Evolutionary conservation across 2,329 filamentous ascomycete species (phyloP).

Genomic region (Cytospora paraplurivora): DNA sequence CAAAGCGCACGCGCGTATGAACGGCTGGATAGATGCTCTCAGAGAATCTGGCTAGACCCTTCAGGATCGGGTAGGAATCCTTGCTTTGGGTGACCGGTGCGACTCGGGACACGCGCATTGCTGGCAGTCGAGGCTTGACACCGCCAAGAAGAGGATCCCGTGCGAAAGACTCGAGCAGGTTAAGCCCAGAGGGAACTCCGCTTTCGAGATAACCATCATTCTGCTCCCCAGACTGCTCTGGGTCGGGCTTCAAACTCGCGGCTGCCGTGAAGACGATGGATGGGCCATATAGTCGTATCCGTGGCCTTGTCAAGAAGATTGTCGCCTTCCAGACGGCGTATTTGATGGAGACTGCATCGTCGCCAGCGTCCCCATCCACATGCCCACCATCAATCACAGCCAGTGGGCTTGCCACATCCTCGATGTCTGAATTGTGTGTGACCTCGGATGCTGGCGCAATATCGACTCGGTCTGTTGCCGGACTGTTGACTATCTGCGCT

Average conservation of each 20-base stretch:
- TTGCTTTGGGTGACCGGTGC: constrained; percentile 66
- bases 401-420: constrained; percentile 53
- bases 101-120: constrained; percentile 73
- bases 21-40: constrained; percentile 69
- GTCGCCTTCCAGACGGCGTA: constrained; percentile 63
- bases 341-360: constrained; percentile 35
- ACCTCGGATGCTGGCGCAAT: constrained; percentile 55
- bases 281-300: constrained; percentile 67
- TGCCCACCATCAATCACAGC: constrained; percentile 49
- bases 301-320: constrained; percentile 59
- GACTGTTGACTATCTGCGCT: constrained; percentile 63
- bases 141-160: constrained; percentile 65
- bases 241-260: constrained; percentile 60
- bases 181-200: constrained; percentile 68
- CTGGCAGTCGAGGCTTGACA: constrained; percentile 68
- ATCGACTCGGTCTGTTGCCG: constrained; percentile 48
- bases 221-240: constrained; percentile 44
- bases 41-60: constrained; percentile 62
- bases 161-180: constrained; percentile 74
- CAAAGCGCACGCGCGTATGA: constrained; percentile 73
- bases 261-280: constrained; percentile 65
- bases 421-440: constrained; percentile 59
- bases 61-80: constrained; percentile 64
- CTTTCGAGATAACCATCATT: constrained; percentile 69
- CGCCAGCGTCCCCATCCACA: constrained; percentile 35